These are phyloP conservation scores for Aspergillus pseudonomiae DNA, from an alignment of 2,329 filamentous ascomycete genomes.

Conservation along the genomic window DNA sequence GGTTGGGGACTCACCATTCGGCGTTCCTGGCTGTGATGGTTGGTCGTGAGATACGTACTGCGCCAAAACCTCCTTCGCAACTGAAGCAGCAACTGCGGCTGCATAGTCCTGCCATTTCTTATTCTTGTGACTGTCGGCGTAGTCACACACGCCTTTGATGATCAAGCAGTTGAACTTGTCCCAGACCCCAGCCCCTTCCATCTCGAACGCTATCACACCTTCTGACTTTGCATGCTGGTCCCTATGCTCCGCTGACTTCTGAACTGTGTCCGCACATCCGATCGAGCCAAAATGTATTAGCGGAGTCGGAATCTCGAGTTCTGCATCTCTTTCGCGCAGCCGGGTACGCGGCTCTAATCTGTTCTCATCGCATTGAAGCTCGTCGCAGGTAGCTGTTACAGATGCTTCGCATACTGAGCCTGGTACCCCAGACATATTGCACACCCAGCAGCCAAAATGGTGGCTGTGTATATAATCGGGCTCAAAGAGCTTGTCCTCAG, in stretches of 20 bases:
- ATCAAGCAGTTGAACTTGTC: slow-evolving; percentile 33
- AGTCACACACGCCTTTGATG: slow-evolving; percentile 45
- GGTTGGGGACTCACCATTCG: background rate
- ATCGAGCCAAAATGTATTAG: slow-evolving; percentile 38
- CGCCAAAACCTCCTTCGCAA: slow-evolving; percentile 20
- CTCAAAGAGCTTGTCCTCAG: background rate
- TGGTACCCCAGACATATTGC: background rate
- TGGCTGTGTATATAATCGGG: background rate
- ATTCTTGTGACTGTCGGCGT: slow-evolving; percentile 45
- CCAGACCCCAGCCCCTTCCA: slow-evolving; percentile 43
- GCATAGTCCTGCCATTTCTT: slow-evolving; percentile 46
- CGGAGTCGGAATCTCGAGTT: background rate
- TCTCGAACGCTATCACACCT: slow-evolving; percentile 35
- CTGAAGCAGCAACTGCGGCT: slow-evolving; percentile 42
- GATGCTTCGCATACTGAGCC: background rate
- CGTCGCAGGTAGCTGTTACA: slow-evolving; percentile 22
- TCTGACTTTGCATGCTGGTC: slow-evolving; percentile 30
- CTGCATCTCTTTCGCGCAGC: slow-evolving; percentile 11
- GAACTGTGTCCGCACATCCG: slow-evolving; percentile 38
- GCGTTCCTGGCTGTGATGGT: background rate
- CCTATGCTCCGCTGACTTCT: slow-evolving; percentile 38
- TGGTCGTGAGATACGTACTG: background rate
- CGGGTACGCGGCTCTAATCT: background rate
- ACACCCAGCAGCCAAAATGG: background rate
- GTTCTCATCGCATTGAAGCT: slow-evolving; percentile 28